Evolutionary conservation across 345 rosid genomes (phyloP).

Genomic region (Heritiera fomes): DNA sequence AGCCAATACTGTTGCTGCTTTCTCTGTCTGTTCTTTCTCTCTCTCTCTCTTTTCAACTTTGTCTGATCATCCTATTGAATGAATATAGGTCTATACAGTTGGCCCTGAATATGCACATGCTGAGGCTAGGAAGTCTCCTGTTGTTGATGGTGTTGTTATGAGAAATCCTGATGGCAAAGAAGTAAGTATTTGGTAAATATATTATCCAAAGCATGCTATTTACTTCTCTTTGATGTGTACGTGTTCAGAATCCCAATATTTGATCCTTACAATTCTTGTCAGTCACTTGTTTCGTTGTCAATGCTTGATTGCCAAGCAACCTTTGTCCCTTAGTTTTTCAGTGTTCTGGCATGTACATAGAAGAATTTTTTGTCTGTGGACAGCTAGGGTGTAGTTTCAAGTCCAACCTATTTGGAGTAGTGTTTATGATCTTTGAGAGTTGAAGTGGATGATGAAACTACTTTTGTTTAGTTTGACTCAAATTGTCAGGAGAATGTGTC

Average conservation of each 20-base stretch:
- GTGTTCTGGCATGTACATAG: background rate
- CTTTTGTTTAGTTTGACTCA: background rate
- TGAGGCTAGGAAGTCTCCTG: slow-evolving; percentile 99
- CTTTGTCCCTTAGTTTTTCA: background rate
- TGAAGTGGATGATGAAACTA: slow-evolving; percentile 14
- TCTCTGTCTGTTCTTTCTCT: background rate
- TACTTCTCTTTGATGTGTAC: slow-evolving; percentile 27
- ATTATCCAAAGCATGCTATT: background rate
- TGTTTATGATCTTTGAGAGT: background rate
- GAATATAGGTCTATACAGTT: slow-evolving; percentile 87
- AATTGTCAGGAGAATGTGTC: slow-evolving; percentile 8
- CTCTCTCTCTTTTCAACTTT: slow-evolving; percentile 17
- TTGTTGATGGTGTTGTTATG: slow-evolving; percentile 99
- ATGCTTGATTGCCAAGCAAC: slow-evolving; percentile 2
- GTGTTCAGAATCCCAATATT: slow-evolving; percentile 88
- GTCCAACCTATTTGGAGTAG: background rate
- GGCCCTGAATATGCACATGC: slow-evolving; percentile 99
- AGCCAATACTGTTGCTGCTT: background rate
- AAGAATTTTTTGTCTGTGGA: background rate
- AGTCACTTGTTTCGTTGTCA: background rate
- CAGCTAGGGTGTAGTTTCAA: background rate
- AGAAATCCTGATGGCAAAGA: slow-evolving; percentile 98
- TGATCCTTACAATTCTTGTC: slow-evolving; percentile 49
- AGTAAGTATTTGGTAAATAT: slow-evolving; percentile 47
- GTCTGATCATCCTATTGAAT: slow-evolving; percentile 30